Evolutionary conservation across 768 basidiomycete species (phyloP).

Genomic region (Agaricus blazei): DNA sequence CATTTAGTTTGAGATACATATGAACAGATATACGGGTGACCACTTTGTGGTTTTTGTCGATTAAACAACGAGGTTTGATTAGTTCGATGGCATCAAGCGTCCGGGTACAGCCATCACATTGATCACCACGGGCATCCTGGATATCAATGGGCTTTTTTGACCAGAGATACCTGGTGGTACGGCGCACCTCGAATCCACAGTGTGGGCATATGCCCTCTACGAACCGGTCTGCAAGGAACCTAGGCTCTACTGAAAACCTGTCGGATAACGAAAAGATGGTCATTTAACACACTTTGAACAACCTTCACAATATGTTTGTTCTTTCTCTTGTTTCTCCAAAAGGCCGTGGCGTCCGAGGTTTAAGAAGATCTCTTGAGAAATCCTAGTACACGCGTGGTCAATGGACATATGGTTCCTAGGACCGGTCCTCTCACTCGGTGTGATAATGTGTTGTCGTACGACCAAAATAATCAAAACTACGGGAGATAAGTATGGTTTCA

Average conservation of each 20-base stretch:
- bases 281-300: slow-evolving; percentile 62
- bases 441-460: slow-evolving; percentile 89
- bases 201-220: slow-evolving; percentile 98
- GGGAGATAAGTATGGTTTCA: slow-evolving; percentile 7
- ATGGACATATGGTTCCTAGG: neutral
- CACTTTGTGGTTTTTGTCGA: slow-evolving; percentile 76
- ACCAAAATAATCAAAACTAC: slow-evolving; percentile 92
- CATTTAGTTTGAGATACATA: slow-evolving; percentile 87
- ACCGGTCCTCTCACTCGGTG: slow-evolving; percentile 57
- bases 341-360: slow-evolving; percentile 76
- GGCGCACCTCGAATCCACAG: slow-evolving; percentile 64
- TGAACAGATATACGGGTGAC: slow-evolving; percentile 77
- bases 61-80: slow-evolving; percentile 89
- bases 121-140: slow-evolving; percentile 90
- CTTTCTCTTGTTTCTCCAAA: slow-evolving; percentile 79
- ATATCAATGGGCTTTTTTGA: neutral
- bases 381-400: slow-evolving; percentile 39
- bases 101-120: slow-evolving; percentile 91
- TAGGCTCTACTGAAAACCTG: slow-evolving; percentile 19
- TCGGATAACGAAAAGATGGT: neutral
- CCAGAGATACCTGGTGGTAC: neutral
- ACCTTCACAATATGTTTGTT: slow-evolving; percentile 93
- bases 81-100: slow-evolving; percentile 93
- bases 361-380: slow-evolving; percentile 85
- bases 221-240: slow-evolving; percentile 95